Base-by-base conservation (phyloP, 768 basidiomycete genomes). In the Leccinum arenicola region DNA sequence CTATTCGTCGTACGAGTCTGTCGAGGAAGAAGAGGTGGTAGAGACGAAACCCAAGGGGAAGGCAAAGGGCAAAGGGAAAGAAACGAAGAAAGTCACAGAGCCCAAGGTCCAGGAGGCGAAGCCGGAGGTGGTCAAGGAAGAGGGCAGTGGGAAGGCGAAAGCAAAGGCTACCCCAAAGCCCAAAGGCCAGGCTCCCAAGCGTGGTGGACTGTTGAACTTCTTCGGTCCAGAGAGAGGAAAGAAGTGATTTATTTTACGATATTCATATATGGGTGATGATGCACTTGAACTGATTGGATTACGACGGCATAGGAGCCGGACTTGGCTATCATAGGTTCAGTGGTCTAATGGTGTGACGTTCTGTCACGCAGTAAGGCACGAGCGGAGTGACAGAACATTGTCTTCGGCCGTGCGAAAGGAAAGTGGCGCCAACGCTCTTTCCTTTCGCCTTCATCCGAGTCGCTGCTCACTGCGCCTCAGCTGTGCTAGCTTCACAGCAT, bases 1-100 rank as follows among this genome's bases (percentile, higher is more conserved):
- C 68, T 88, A 89, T 68, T 89, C 89, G 7, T 84, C 84, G 17
- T 93, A 89, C 67, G 91, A 93, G 72, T 91, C 89, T 9, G 87
- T 88, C 8, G 88, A 85, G 57, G 80, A 86, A 29, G 83, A 73
- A 14, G 75, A 72, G 3, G 78, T 70, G 27, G 59, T 62, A 33
- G 59, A 62, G 60, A 57, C 61, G 11, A 75, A 68, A 45, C 54
- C 55, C n/a, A 66, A 57, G 57, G 60, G 61, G 3, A 68, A 64
- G 51, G 48, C n/a, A 14, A 66, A 57, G 56, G 60, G 58, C 1
- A 70, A 65, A 48, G 48, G n/a, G 17, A 69, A 38, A 38, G 62
- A 58, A 55, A 63, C 59, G 49, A 67, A 73, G 61, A 64, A 64
- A 49, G 29, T 15, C n/a, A 23, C 21, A 1, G 59, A 67, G 15